Percentiles rank a stretch among this genome's conserved stretches.
Conservation (phyloP, 177 flowering plant genomes). For the Vitis hybrid region DNA sequence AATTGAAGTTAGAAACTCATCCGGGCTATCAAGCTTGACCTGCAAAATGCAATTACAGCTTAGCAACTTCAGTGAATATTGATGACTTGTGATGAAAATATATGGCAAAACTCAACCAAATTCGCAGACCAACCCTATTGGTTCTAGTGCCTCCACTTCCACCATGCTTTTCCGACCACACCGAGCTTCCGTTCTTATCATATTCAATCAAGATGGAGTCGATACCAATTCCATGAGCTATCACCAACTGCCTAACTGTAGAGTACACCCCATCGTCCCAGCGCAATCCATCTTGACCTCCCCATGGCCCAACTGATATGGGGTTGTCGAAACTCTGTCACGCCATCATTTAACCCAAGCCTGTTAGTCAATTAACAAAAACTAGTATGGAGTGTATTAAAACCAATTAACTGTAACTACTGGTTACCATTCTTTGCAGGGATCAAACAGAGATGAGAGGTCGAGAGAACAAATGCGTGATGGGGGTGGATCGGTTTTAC, state of each 20-base stretch:
- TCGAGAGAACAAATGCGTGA: background rate
- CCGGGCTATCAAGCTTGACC: slow-evolving; percentile 73
- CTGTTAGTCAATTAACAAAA: background rate
- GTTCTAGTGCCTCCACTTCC: slow-evolving; percentile 52
- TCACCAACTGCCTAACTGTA: slow-evolving; percentile 47
- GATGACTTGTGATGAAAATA: too few relatives aligned
- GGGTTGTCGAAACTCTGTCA: slow-evolving; percentile 33
- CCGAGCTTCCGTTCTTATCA: slow-evolving; percentile 50
- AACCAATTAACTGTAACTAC: background rate
- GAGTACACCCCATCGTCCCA: slow-evolving; percentile 77
- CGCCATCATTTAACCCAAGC: background rate
- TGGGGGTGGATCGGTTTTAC: background rate
- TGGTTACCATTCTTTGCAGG: slow-evolving; percentile 10
- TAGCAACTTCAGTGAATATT: background rate
- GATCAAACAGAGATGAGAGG: background rate
- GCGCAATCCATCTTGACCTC: slow-evolving; percentile 51
- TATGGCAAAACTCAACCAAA: background rate
- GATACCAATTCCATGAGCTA: slow-evolving; percentile 55
- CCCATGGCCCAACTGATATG: slow-evolving; percentile 68
- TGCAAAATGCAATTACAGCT: slow-evolving; percentile 18
- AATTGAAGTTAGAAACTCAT: slow-evolving; percentile 65
- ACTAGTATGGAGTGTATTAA: background rate
- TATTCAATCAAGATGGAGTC: slow-evolving; percentile 67
- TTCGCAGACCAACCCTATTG: slow-evolving; percentile 40
- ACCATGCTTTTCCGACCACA: slow-evolving; percentile 72